Base-by-base conservation (phyloP, 441 rosid genomes). In the Erodium chrysanthum region DNA sequence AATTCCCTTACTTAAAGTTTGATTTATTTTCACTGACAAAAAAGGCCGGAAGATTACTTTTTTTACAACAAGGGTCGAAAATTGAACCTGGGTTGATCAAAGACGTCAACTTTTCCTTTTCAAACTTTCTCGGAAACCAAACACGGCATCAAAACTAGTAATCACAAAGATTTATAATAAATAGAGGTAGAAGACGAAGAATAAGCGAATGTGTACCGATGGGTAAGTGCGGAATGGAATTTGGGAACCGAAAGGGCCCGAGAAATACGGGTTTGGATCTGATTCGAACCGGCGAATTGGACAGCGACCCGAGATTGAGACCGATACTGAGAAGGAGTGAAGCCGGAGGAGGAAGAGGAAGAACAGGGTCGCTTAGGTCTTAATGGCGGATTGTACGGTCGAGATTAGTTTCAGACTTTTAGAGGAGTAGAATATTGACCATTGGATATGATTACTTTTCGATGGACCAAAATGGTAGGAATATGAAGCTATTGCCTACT, bases 401-500 rank as follows among this genome's bases (percentile, higher is more conserved):
- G 31, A 7, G 81, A 73, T 77, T 17, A 6, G 69, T 63, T 76
- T 44, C 14, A 2, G 14, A n/a, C 12, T 10, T 40, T 65, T 0
- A 0, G 7, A 14, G 42, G 15, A 5, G 25, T 0, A 6, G 15
- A 11, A 22, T 54, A 0, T 0, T 9, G 52, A 64, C 73, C 76
- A 73, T 75, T 73, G 66, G 79, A 29, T 29, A 2, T 29, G 33
- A 29, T 6, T 29, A 29, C 33, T 75, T 75, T 22, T 12, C 17
- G 23, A 40, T 40, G 46, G 82, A 74, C 56, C 61, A 79, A 22
- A 59, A 42, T 2, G 83, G 70, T 0, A 75, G 76, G 0, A 78
- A 80, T 63, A 65, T 75, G 0, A 74, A 84, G 5, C 76, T 81
- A 60, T n/a, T n/a, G n/a, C n/a, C n/a, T n/a, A n/a, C n/a, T n/a